Percentiles rank a stretch among this genome's conserved stretches.
These are phyloP conservation scores for Penicillium sp. DNA, from an alignment of 2,329 filamentous ascomycete genomes.

Conservation along the genomic window DNA sequence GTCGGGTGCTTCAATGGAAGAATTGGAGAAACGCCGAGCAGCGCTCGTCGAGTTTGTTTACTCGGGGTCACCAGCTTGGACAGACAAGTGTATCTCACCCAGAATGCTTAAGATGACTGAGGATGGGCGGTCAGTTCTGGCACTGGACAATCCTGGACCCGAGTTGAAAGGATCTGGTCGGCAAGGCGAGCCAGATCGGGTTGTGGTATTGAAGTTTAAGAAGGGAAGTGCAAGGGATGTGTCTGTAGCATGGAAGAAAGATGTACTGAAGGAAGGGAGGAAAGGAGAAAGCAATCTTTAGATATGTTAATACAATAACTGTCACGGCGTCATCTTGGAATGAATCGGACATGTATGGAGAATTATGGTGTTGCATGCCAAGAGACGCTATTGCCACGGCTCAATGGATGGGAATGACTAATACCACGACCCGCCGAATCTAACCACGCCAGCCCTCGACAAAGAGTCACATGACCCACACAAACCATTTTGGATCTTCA, in stretches of 20 bases:
- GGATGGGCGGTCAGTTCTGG: constrained; percentile 55
- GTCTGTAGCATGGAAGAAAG: constrained; percentile 51
- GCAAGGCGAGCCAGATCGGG: constrained; percentile 54
- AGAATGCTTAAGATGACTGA: constrained; percentile 37
- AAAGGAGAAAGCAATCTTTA: constrained; percentile 34
- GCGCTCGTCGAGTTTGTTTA: constrained; percentile 52
- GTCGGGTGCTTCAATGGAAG: constrained; percentile 23
- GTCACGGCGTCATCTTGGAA: not conserved
- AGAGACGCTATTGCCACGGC: constrained; percentile 21
- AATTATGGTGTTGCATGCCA: not conserved
- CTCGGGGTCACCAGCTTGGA: constrained; percentile 47
- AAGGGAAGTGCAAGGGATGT: constrained; percentile 59
- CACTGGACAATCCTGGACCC: constrained; percentile 55
- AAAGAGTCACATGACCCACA: constrained; percentile 46
- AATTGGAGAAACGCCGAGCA: constrained; percentile 40
- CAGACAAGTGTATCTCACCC: constrained; percentile 49
- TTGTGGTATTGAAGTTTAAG: constrained; percentile 58
- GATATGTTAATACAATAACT: not conserved
- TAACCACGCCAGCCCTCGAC: constrained; percentile 35
- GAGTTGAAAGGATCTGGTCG: constrained; percentile 54
- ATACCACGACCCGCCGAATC: constrained; percentile 13
- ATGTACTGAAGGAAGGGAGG: constrained; percentile 43
- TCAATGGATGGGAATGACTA: not conserved
- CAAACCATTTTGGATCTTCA: constrained; percentile 32
- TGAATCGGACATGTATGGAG: not conserved